A percentile compares a stretch with the other conserved stretches of the same genome.
phyloP scores from a whole-genome alignment of 1,284 basidiomycete species.

The Sanghuangporus baumii region DNA sequence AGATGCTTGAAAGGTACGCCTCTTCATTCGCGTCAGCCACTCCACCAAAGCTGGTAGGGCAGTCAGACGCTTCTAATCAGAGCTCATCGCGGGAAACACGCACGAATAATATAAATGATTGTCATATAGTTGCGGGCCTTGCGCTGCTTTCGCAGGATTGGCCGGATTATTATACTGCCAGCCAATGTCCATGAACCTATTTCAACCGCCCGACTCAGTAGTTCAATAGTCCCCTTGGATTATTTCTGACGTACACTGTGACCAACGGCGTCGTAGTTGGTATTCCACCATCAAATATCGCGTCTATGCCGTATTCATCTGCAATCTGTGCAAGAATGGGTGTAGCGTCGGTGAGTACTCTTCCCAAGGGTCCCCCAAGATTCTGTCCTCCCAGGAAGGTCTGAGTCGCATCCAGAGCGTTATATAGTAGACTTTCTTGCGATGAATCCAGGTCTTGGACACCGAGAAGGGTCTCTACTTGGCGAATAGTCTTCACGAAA shows the following conservation, averaged over 20 bases:
- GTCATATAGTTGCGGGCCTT: slow-evolving; percentile 68
- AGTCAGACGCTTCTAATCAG: not conserved
- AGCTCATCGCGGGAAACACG: slow-evolving; percentile 19
- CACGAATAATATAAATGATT: slow-evolving; percentile 75
- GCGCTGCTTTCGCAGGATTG: slow-evolving; percentile 62
- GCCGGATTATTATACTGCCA: slow-evolving; percentile 67
- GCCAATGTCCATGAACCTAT: slow-evolving; percentile 70
- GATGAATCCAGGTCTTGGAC: slow-evolving; percentile 28
- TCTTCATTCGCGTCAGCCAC: slow-evolving; percentile 58
- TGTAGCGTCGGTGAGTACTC: slow-evolving; percentile 41
- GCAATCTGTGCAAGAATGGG: slow-evolving; percentile 45
- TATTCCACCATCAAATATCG: slow-evolving; percentile 26
- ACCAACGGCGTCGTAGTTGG: slow-evolving; percentile 33
- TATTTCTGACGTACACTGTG: slow-evolving; percentile 39
- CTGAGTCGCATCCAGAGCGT: slow-evolving; percentile 15
- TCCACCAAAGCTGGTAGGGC: slow-evolving; percentile 52
- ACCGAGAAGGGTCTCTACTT: slow-evolving; percentile 57
- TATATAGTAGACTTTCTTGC: slow-evolving; percentile 15
- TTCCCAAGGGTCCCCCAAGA: slow-evolving; percentile 37
- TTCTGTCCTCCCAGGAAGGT: not conserved
- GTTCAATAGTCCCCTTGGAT: not conserved
- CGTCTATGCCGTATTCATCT: slow-evolving; percentile 28
- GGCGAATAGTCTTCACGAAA: slow-evolving; percentile 63
- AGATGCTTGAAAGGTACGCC: slow-evolving; percentile 62
- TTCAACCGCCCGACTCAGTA: not conserved